phyloP scores from a whole-genome alignment of 1,284 basidiomycete genomes.

The Puccinia hordei region DNA sequence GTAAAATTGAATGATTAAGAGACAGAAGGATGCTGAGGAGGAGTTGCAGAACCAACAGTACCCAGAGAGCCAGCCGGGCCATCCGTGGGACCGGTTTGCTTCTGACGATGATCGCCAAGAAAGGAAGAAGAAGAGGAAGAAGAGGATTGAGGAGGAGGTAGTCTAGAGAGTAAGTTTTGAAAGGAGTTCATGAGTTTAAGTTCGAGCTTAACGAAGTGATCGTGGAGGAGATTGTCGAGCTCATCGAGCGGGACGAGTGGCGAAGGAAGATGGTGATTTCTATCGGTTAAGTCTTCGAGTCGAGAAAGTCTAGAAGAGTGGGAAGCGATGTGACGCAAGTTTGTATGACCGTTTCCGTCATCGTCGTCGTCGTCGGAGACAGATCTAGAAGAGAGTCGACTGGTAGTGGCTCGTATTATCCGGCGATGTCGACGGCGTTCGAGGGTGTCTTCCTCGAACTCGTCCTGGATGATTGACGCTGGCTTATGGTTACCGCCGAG shows the following conservation, averaged over 20 bases:
- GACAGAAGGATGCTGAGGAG: too few species aligned
- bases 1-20: too few species aligned
- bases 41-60: too few species aligned
- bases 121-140: not conserved
- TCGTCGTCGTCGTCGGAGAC: not conserved
- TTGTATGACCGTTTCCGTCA: not conserved
- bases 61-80: not conserved
- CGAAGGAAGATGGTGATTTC: not conserved
- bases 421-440: not conserved
- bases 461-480: constrained; percentile 47
- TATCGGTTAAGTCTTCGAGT: not conserved
- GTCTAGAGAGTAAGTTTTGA: not conserved
- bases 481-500: constrained; percentile 32
- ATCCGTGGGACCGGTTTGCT: not conserved
- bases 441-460: constrained; percentile 23
- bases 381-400: not conserved
- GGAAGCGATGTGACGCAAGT: not conserved
- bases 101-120: not conserved
- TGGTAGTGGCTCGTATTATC: too few species aligned
- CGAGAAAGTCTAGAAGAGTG: not conserved
- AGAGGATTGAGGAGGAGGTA: not conserved
- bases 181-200: not conserved
- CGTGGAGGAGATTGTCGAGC: not conserved
- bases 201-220: not conserved
- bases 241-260: not conserved